A percentile compares a stretch with the other conserved stretches of the same genome.
Conservation (phyloP, 2,329 filamentous ascomycete genomes). For the Aspergillus latus region DNA sequence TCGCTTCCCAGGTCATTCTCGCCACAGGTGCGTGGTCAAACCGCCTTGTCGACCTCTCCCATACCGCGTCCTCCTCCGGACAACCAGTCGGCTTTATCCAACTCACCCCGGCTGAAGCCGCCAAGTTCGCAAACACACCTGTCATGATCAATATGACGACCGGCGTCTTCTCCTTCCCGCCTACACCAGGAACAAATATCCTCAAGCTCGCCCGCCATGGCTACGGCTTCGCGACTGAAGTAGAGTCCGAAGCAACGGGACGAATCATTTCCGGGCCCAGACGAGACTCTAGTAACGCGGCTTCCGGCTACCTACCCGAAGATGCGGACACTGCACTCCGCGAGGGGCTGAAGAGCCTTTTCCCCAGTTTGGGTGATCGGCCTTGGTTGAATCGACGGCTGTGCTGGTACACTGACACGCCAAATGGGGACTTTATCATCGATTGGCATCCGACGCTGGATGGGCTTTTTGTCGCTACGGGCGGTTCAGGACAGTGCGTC, state of each 20-base stretch:
- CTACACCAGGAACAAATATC: constrained; percentile 44
- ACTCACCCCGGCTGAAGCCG: constrained; percentile 67
- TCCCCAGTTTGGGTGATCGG: constrained; percentile 59
- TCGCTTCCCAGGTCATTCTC: constrained; percentile 70
- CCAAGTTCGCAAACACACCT: constrained; percentile 61
- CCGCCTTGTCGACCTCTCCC: constrained; percentile 69
- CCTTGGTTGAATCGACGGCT: constrained; percentile 62
- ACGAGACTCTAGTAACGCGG: constrained; percentile 40
- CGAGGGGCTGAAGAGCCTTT: constrained; percentile 58
- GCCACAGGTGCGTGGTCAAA: constrained; percentile 84
- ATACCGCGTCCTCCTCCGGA: constrained; percentile 72
- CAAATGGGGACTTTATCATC: constrained; percentile 66
- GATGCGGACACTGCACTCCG: constrained; percentile 63
- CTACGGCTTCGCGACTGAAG: constrained; percentile 56
- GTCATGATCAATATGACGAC: constrained; percentile 50
- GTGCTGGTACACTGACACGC: constrained; percentile 73
- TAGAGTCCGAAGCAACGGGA: constrained; percentile 22
- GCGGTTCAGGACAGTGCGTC: constrained; percentile 24
- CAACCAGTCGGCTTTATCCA: constrained; percentile 75
- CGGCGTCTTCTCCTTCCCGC: constrained; percentile 53
- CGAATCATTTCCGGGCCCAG: constrained; percentile 34
- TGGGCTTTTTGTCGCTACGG: constrained; percentile 35
- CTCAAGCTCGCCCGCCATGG: constrained; percentile 67
- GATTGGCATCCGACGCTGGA: constrained; percentile 62
- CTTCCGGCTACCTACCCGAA: constrained; percentile 35